Evolutionary conservation across 2,329 filamentous ascomycete genomes (phyloP), one percentile per base, ranked within the genome.

Genomic region (Monosporascus sp.): DNA sequence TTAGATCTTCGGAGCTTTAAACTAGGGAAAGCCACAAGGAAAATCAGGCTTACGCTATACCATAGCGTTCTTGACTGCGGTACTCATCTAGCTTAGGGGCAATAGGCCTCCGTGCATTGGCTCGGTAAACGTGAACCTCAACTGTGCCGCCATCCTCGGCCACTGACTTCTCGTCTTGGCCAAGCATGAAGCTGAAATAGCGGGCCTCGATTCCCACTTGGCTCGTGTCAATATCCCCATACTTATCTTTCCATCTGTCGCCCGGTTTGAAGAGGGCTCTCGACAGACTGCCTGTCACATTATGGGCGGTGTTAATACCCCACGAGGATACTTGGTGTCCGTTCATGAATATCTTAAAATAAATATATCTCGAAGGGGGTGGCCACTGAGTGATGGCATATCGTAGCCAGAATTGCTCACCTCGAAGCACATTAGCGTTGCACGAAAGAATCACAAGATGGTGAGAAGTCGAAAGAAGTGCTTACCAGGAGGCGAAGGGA

Each of bases 261-360:
- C 71, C 69, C 2, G 81, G 79, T 40, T 76, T 72, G 57, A 79
- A 83, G 3, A 84, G 67, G 5, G 75, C 75, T 58, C 70, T 72
- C 52, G 72, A 73, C 41, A 79, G 71, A 40, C 69, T 71, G 7
- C 78, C 76, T 7, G 62, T 61, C 2, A 62, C 59, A 48, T 65
- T 65, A 3, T 56, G 59, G 16, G 60, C 61, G 17, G 75, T 65
- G 52, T 80, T 71, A 20, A 76, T 70, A 2, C 81, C 81, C 76
- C 80, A 85, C 3, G 75, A 77, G 3, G 76, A 71, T n/a, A 79
- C 68, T 19, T 73, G 71, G 17, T 75, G 73, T 17, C 79, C 79
- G 56, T 85, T 84, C 62, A 84, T 74, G 52, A 71, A 71, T 50
- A 84, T 65, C 59, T 79, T 82, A 67, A 84, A 84, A 66, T 78